Conservation (phyloP, 371 early-diverging fungal genomes). For the Capillidium rhysosporum region DNA sequence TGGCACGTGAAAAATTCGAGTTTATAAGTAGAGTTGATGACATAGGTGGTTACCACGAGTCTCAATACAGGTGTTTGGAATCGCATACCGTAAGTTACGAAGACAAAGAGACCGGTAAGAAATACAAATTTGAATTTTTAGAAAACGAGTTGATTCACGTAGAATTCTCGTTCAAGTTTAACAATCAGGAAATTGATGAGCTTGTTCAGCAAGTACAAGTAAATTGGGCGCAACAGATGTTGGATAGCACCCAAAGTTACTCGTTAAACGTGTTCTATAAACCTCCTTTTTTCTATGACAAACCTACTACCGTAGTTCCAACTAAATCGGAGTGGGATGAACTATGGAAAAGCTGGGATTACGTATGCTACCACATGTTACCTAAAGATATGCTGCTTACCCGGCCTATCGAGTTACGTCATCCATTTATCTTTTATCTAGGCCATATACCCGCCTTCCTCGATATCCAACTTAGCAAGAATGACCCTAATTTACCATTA, state of each 20-base stretch:
- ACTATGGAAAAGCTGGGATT: conserved; percentile 67
- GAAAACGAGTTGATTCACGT: conserved; percentile 69
- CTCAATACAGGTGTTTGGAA: conserved; percentile 39
- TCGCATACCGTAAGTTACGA: conserved; percentile 24
- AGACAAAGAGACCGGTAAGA: conserved; percentile 9
- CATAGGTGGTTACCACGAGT: conserved; percentile 54
- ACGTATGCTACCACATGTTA: conserved; percentile 36
- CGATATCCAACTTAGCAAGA: conserved; percentile 57
- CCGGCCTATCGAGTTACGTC: conserved; percentile 65
- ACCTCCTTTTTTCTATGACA: conserved; percentile 34
- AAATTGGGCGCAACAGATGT: conserved; percentile 31
- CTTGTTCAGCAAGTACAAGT: conserved; percentile 34
- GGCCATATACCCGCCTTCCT: conserved; percentile 78
- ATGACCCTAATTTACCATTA: conserved; percentile 22
- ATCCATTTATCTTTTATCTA: conserved; percentile 76
- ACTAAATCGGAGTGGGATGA: conserved; percentile 40
- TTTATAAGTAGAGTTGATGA: conserved; percentile 56
- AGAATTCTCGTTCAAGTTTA: conserved; percentile 76
- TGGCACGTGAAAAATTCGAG: conserved; percentile 35
- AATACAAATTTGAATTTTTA: conserved; percentile 17
- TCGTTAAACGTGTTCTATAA: conserved; percentile 51
- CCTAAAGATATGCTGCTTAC: conserved; percentile 28
- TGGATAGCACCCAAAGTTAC: conserved; percentile 35
- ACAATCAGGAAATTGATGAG: conserved; percentile 24
- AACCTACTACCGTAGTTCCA: conserved; percentile 9